A percentile compares a stretch with the other conserved stretches of the same genome.
phyloP scores from a whole-genome alignment of 2,329 filamentous ascomycete genomes.

The Exserohilum turcica region DNA sequence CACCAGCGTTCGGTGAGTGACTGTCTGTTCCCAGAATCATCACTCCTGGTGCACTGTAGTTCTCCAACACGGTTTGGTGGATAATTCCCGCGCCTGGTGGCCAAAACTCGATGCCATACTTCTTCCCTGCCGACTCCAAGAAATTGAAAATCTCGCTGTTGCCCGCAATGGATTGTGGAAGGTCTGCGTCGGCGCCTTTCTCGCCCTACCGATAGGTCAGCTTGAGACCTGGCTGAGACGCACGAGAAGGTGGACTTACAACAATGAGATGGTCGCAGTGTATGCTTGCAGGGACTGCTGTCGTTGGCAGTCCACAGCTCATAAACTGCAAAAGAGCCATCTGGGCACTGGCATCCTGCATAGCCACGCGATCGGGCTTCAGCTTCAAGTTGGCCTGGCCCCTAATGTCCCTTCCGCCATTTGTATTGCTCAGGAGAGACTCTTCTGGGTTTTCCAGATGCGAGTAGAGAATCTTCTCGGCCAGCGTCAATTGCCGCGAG shows the following conservation, averaged over 20 bases:
- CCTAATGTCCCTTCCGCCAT: slow-evolving; percentile 82
- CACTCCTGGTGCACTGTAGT: slow-evolving; percentile 93
- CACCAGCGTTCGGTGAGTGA: slow-evolving; percentile 96
- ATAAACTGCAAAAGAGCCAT: slow-evolving; percentile 99
- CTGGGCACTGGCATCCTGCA: slow-evolving; percentile 98
- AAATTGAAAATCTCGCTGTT: slow-evolving; percentile 99
- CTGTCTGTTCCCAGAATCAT: slow-evolving; percentile 99
- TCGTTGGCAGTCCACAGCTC: slow-evolving; percentile 87
- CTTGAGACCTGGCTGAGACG: neutral
- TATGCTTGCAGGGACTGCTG: slow-evolving; percentile 93
- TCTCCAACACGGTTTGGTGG: slow-evolving; percentile 96
- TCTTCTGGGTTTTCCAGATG: slow-evolving; percentile 90
- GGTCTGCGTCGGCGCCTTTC: slow-evolving; percentile 83
- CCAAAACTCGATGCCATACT: slow-evolving; percentile 55
- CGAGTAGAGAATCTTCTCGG: slow-evolving; percentile 98
- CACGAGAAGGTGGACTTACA: slow-evolving; percentile 1
- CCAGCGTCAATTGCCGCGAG: slow-evolving; percentile 73
- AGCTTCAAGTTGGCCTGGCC: slow-evolving; percentile 93
- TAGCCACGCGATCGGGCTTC: slow-evolving; percentile 95
- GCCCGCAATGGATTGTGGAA: slow-evolving; percentile 81
- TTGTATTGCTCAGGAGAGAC: slow-evolving; percentile 79
- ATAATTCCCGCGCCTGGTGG: slow-evolving; percentile 56
- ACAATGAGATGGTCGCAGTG: slow-evolving; percentile 99
- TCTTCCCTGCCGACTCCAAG: slow-evolving; percentile 76
- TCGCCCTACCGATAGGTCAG: slow-evolving; percentile 50